Evolutionary conservation across 306 rosid species (phyloP).

Genomic region (Cajanus cajan): DNA sequence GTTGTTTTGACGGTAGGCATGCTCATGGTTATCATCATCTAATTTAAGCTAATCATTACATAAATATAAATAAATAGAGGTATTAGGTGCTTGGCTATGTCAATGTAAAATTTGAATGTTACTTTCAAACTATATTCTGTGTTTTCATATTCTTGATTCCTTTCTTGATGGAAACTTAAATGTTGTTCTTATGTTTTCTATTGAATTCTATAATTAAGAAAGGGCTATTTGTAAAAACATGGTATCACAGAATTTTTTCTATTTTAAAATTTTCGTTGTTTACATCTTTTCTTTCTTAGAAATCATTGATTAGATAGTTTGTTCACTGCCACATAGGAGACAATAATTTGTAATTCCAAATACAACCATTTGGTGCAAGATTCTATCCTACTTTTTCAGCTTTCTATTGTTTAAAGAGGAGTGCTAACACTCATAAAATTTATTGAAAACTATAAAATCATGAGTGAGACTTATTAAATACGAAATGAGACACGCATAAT

Average conservation of each 20-base stretch:
- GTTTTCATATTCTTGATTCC: neutral
- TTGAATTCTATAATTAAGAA: neutral
- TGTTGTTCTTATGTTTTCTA: neutral
- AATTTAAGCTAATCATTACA: neutral
- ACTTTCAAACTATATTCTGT: neutral
- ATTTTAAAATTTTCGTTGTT: neutral
- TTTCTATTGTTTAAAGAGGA: neutral
- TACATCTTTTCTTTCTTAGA: neutral
- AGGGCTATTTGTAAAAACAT: neutral
- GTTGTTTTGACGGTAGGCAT: conserved; percentile 70
- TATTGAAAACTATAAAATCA: neutral
- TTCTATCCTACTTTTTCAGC: neutral
- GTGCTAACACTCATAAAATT: neutral
- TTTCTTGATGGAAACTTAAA: neutral
- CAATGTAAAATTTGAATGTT: neutral
- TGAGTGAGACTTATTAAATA: neutral
- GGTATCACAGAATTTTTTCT: neutral
- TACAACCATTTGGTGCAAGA: neutral
- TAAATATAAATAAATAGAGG: neutral
- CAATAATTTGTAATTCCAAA: neutral
- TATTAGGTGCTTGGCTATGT: neutral
- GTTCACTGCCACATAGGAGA: neutral
- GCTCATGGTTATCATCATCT: conserved; percentile 8
- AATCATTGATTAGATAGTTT: neutral
- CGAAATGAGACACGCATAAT: neutral